phyloP scores from a whole-genome alignment of 768 basidiomycete species.

The Rhodosporidiobolus odoratus region DNA sequence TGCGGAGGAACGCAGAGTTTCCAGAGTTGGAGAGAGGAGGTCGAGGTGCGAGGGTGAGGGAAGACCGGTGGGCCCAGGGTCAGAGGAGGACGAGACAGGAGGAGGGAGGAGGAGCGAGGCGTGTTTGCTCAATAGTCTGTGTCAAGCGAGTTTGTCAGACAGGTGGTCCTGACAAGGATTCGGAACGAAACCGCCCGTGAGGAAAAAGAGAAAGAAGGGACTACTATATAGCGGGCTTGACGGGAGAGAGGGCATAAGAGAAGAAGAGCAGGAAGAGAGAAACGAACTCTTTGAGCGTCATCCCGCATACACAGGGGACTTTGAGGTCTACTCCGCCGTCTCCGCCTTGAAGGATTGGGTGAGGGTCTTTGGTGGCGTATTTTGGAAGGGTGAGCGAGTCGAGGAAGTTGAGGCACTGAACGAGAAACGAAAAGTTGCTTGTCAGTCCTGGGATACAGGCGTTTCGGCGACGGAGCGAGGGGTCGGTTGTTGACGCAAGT shows the following conservation, averaged over 20 bases:
- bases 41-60: no score
- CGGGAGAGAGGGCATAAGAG: no score
- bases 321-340: neutral
- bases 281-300: neutral
- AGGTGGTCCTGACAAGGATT: neutral
- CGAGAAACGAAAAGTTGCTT: neutral
- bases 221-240: no score
- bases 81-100: neutral
- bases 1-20: no score
- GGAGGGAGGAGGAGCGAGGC: neutral
- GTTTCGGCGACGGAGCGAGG: no score
- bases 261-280: neutral
- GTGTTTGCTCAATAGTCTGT: neutral
- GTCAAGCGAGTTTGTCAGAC: neutral
- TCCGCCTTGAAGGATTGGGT: neutral
- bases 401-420: constrained; percentile 1
- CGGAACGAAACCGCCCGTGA: no score
- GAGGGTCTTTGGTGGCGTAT: neutral
- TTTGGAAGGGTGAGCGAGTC: neutral
- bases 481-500: no score
- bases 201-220: no score
- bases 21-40: no score
- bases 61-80: no score
- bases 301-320: neutral
- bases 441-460: neutral